Conservation (phyloP, 176 grass and related monocot species). For the Dactylis glomerata region DNA sequence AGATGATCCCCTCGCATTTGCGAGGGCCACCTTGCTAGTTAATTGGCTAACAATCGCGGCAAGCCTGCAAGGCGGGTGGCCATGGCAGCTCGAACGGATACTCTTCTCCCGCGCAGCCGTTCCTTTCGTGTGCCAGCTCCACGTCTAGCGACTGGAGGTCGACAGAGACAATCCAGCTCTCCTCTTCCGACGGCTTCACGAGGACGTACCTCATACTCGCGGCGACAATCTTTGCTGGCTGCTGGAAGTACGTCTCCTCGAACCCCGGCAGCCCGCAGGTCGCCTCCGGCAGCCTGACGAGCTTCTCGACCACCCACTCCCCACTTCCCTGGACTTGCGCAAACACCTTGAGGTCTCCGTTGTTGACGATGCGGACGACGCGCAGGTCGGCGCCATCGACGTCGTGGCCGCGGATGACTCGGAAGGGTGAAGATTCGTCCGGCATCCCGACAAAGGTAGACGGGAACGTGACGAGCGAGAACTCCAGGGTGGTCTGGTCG, state of each 20-base stretch:
- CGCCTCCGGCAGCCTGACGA: neutral
- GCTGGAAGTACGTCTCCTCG: neutral
- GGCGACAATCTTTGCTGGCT: neutral
- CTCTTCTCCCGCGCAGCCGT: neutral
- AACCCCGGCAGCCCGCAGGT: neutral
- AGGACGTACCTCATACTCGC: neutral
- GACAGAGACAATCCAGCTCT: constrained; percentile 25
- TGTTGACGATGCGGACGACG: neutral
- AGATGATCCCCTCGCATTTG: too few relatives aligned
- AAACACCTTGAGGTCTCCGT: neutral
- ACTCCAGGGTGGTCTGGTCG: constrained; percentile 1
- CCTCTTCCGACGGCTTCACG: neutral
- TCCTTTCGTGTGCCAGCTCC: neutral
- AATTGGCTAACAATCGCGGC: too few relatives aligned
- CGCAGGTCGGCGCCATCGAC: neutral
- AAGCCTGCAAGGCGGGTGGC: constrained; percentile 19
- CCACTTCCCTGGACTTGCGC: neutral
- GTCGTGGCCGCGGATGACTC: neutral
- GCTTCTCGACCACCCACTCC: constrained; percentile 15
- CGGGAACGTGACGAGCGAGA: constrained; percentile 16
- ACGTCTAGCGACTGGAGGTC: neutral
- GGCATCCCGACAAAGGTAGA: neutral
- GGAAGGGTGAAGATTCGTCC: neutral
- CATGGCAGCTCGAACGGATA: constrained; percentile 18
- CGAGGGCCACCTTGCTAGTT: too few relatives aligned